phyloP scores from a whole-genome alignment of 805 yeast species.

The Ogataea ganodermae region DNA sequence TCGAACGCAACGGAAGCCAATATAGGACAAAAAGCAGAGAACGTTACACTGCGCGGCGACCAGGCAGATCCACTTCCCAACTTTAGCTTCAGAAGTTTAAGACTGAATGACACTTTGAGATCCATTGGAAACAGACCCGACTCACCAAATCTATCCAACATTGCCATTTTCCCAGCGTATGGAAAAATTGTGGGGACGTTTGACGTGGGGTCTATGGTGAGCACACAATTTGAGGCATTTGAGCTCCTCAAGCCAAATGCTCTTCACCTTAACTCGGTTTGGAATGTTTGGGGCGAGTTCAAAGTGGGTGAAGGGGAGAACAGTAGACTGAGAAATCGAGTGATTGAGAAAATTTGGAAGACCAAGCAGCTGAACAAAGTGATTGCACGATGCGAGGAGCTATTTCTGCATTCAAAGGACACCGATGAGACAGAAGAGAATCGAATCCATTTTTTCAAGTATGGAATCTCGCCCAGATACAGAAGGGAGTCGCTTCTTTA shows the following conservation, averaged over 20 bases:
- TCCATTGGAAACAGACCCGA: constrained; percentile 15
- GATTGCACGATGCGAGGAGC: constrained; percentile 11
- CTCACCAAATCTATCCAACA: constrained; percentile 18
- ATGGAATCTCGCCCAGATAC: constrained; percentile 23
- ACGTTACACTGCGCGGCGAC: not conserved
- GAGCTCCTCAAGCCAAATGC: constrained; percentile 13
- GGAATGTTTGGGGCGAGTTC: constrained; percentile 26
- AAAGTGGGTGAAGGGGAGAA: constrained; percentile 5
- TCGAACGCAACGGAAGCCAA: not conserved
- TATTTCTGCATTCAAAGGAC: constrained; percentile 5
- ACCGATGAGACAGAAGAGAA: constrained; percentile 8
- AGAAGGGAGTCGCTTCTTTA: constrained; percentile 21
- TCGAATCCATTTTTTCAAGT: constrained; percentile 22
- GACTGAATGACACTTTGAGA: constrained; percentile 17
- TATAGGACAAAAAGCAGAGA: not conserved
- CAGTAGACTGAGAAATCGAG: constrained; percentile 16
- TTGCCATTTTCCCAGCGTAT: constrained; percentile 18
- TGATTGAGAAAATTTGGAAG: constrained; percentile 25
- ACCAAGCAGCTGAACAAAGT: constrained; percentile 19
- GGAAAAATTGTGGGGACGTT: constrained; percentile 13
- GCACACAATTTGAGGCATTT: constrained; percentile 26
- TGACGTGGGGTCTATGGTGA: constrained; percentile 15
- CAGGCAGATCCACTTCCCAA: constrained; percentile 22
- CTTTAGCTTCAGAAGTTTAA: constrained; percentile 20
- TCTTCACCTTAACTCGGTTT: constrained; percentile 18